These are phyloP conservation scores for Axilococcus clingmanii DNA, from an alignment of 139 green algal species.

Conservation along the genomic window DNA sequence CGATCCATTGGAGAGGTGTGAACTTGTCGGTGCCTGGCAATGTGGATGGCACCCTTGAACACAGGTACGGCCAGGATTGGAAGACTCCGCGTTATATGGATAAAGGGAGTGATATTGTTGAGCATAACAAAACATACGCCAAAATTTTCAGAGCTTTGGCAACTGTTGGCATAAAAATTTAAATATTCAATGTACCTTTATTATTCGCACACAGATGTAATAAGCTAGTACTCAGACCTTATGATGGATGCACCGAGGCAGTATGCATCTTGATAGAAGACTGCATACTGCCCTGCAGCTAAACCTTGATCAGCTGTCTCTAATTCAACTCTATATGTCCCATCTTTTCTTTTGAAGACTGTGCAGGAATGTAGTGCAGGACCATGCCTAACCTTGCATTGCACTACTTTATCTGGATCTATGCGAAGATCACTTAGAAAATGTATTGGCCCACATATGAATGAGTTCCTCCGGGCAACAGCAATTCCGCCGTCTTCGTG, in stretches of 20 bases:
- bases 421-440: slow-evolving; percentile 35
- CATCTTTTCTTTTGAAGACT: slow-evolving; percentile 17
- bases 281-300: slow-evolving; percentile 86
- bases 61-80: slow-evolving; percentile 30
- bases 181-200: no score
- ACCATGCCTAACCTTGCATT: slow-evolving; percentile 71
- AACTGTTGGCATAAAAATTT: slow-evolving; percentile 25
- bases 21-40: slow-evolving; percentile 8
- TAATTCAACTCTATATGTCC: slow-evolving; percentile 31
- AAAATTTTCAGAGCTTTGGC: slow-evolving; percentile 22
- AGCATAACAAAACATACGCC: slow-evolving; percentile 21
- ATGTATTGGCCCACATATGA: slow-evolving; percentile 51
- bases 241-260: no score
- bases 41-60: slow-evolving; percentile 15
- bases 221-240: no score
- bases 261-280: slow-evolving; percentile 76
- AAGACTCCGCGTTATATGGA: slow-evolving; percentile 12
- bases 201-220: neutral
- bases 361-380: slow-evolving; percentile 54
- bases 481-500: slow-evolving; percentile 17
- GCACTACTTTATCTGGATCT: slow-evolving; percentile 2
- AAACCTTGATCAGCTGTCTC: slow-evolving; percentile 83
- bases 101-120: slow-evolving; percentile 15
- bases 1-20: slow-evolving; percentile 15
- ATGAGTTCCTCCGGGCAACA: slow-evolving; percentile 34